Base-by-base conservation (phyloP, 352 stramenopile species). In the Phytophthora crassamura region DNA sequence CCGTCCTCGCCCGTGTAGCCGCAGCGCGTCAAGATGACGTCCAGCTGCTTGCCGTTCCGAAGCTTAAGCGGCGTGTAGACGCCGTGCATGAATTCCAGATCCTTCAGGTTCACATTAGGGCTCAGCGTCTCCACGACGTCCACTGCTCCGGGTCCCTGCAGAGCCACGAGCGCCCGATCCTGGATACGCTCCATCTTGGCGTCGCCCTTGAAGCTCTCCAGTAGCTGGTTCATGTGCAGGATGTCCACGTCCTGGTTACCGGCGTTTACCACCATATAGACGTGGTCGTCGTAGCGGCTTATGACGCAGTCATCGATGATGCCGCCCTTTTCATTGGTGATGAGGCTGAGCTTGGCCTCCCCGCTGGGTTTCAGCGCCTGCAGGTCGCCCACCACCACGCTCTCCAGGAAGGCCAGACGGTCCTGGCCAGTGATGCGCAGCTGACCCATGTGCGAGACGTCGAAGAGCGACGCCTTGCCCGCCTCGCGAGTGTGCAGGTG, bases 391-490 rank as follows among this genome's bases (percentile, higher is more conserved):
- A 99, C 96, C 7, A 99, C 95, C 28, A 99, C 77, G 51, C 80
- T 94, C 79, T 99, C 97, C 11, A 99, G 74, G 78, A 99, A 99
- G 25, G 78, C 69, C 9, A 92, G 86, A n/a, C 94, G 88, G 77
- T 99, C 97, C 20, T 89, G 89, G 42, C 98, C 97, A 78, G 75
- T 94, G 76, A 95, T 96, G 82, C 80, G 86, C 69, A 92, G 70
- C 80, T 99, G 97, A 33, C 97, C 97, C 97, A 99, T 99, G 84
- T 99, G 98, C 34, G 93, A 98, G 32, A 99, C 98, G 80, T 99
- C 98, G 77, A 99, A 99, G 20, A 99, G 79, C 52, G 89, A 95
- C 15, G 95, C 89, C 47, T 90, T 79, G 58, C 77, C 77, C 5
- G 71, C 28, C 38, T 75, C 73, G 28, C 86, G 86, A 41, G 85